Base-by-base conservation (phyloP, 2,329 filamentous ascomycete genomes). In the Coniochaeta ligniaria region DNA sequence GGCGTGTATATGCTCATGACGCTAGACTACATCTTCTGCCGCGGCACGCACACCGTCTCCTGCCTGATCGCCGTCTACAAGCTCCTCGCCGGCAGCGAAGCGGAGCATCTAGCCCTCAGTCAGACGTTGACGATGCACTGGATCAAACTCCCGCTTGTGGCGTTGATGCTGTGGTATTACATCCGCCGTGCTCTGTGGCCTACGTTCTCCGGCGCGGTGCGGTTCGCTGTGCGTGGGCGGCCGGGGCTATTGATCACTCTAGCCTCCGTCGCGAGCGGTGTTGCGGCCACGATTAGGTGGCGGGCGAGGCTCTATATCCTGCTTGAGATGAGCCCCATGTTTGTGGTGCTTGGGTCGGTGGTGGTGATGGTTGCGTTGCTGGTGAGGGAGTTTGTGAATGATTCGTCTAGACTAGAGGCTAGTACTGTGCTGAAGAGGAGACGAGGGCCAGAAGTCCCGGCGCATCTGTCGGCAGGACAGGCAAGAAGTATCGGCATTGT, bases 281-380 rank as follows among this genome's bases (percentile, higher is more conserved):
- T 71, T 28, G 20, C 26, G 55, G 57, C 36, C 8, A 38, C 76
- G 28, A 65, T 75, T 16, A 64, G 65, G 43, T 71, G 72, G 60
- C 72, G 75, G 33, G 73, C 74, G 47, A 69, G 65, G 41, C 73
- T 77, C 2, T 77, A 73, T 61, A 68, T 78, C 6, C 67, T 71
- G 52, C 64, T 76, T 22, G 71, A 78, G 69, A 66, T 75, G 63
- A 71, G 71, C 61, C 74, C 73, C 6, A 61, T 76, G 62, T 66
- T 71, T 60, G 36, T 75, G 1, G 72, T 71, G 3, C 12, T 65
- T 16, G 67, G 63, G 16, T 62, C 68, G 3, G 2, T 59, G 5
- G 24, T 47, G 0, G 36, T 65, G 5, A 55, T 60, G 3, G 45
- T 57, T 0, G 28, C 61, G 9, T 28, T 69, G 22, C 52, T 68